These are phyloP conservation scores for Sporothrix variecibatus DNA, from an alignment of 2,329 filamentous ascomycete species.

Conservation along the genomic window DNA sequence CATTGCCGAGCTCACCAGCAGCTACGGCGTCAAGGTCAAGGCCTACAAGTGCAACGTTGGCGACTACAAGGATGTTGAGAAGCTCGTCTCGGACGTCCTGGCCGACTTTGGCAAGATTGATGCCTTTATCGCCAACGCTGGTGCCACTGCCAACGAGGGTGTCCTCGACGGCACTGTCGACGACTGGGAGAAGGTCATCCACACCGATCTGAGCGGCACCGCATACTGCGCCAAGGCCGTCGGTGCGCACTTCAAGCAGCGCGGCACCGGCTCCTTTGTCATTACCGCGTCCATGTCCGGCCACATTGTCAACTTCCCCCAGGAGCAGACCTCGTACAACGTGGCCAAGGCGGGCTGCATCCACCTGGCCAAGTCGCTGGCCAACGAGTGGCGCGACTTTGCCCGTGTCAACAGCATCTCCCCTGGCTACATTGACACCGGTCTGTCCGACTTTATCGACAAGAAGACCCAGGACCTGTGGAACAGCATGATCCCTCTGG, in stretches of 20 bases:
- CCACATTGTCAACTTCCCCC: constrained; percentile 76
- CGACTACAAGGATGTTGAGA: constrained; percentile 52
- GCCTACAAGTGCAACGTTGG: constrained; percentile 65
- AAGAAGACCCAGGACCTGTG: constrained; percentile 70
- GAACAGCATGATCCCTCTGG: constrained; percentile 80
- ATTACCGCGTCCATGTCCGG: constrained; percentile 78
- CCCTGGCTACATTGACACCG: constrained; percentile 75
- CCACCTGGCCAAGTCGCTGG: constrained; percentile 66
- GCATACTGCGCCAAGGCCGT: constrained; percentile 76
- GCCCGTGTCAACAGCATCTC: constrained; percentile 72
- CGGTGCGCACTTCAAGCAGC: constrained; percentile 60
- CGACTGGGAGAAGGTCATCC: constrained; percentile 67
- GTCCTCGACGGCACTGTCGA: constrained; percentile 66
- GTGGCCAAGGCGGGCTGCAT: constrained; percentile 68
- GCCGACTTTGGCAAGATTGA: constrained; percentile 74
- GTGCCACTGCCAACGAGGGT: constrained; percentile 67
- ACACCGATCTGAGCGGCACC: constrained; percentile 73
- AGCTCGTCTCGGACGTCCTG: constrained; percentile 55
- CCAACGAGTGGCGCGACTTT: constrained; percentile 76
- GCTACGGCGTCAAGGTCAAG: constrained; percentile 68
- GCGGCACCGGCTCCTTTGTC: constrained; percentile 71
- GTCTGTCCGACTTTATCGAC: constrained; percentile 67
- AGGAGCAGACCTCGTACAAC: constrained; percentile 74
- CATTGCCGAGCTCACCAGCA: constrained; percentile 62
- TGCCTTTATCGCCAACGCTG: constrained; percentile 78